Percentiles rank a stretch among this genome's conserved stretches.
phyloP scores from a whole-genome alignment of 2,329 filamentous ascomycete species.

The Phyllosticta citrichinensis region DNA sequence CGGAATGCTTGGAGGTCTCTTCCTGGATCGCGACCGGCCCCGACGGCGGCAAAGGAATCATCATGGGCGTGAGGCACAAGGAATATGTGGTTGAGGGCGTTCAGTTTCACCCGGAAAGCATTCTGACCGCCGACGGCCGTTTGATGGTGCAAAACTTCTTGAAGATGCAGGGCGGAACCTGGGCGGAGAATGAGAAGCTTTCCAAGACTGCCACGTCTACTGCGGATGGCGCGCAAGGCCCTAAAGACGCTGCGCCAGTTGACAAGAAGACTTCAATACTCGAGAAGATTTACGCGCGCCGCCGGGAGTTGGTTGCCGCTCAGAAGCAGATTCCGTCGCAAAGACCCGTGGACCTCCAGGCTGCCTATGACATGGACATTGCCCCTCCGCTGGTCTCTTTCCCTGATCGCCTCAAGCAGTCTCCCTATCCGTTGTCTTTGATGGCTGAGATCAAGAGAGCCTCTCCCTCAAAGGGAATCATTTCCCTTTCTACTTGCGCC shows the following conservation, averaged over 20 bases:
- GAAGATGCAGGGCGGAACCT: conserved; percentile 77
- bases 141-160: conserved; percentile 91
- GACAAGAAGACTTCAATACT: conserved; percentile 74
- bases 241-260: conserved; percentile 18
- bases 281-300: conserved; percentile 78
- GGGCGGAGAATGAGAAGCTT: conserved; percentile 65
- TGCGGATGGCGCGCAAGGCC: conserved; percentile 15
- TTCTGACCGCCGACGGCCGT: conserved; percentile 79
- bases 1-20: conserved; percentile 75
- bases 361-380: conserved; percentile 72
- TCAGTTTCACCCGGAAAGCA: conserved; percentile 96
- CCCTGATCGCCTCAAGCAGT: conserved; percentile 65
- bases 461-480: conserved; percentile 92
- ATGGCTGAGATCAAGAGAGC: conserved; percentile 97
- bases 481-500: conserved; percentile 77
- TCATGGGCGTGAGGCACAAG: conserved; percentile 95
- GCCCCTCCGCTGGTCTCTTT: conserved; percentile 79
- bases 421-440: conserved; percentile 78
- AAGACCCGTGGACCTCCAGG: conserved; percentile 71
- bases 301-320: conserved; percentile 61
- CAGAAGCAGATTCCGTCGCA: conserved; percentile 84
- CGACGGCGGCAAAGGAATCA: conserved; percentile 72
- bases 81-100: conserved; percentile 87
- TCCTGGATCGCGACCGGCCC: conserved; percentile 74
- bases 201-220: conserved; percentile 27